Evolutionary conservation across 2,329 filamentous ascomycete genomes (phyloP).

Genomic region (Aspergillus novofumigatus): DNA sequence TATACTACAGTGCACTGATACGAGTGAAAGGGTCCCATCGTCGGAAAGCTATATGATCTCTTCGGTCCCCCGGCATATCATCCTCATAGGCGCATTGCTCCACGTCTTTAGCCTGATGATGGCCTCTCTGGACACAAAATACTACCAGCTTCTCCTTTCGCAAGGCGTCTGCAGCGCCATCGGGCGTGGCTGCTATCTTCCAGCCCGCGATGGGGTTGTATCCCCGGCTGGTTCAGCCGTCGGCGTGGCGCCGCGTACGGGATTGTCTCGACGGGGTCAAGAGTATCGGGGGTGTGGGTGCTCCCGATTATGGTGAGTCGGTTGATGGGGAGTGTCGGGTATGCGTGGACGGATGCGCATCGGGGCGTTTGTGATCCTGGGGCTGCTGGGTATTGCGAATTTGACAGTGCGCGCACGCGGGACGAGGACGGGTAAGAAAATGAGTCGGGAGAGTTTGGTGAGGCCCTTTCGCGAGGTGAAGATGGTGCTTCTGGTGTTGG

Average conservation of each 20-base stretch:
- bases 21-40: conserved; percentile 29
- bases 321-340: conserved; percentile 51
- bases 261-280: conserved; percentile 52
- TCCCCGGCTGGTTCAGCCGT: conserved; percentile 51
- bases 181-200: conserved; percentile 50
- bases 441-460: conserved; percentile 2
- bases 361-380: conserved; percentile 58
- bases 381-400: conserved; percentile 50
- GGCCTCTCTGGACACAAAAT: conserved; percentile 50
- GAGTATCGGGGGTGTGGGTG: conserved; percentile 54
- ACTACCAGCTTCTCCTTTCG: conserved; percentile 55
- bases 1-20: too few relatives aligned
- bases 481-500: conserved; percentile 19
- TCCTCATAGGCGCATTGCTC: conserved; percentile 48
- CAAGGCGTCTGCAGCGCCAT: conserved; percentile 53
- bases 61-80: conserved; percentile 56
- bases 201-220: conserved; percentile 31
- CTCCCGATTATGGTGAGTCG: conserved; percentile 59
- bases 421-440: neutral
- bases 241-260: conserved; percentile 53
- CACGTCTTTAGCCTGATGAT: conserved; percentile 59
- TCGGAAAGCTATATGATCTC: conserved; percentile 62
- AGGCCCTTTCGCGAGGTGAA: conserved; percentile 22
- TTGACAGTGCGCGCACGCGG: conserved; percentile 50
- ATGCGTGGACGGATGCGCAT: conserved; percentile 56